A percentile compares a stretch with the other conserved stretches of the same genome.
Conservation (phyloP, 257 asterid species). For the Plantago major region DNA sequence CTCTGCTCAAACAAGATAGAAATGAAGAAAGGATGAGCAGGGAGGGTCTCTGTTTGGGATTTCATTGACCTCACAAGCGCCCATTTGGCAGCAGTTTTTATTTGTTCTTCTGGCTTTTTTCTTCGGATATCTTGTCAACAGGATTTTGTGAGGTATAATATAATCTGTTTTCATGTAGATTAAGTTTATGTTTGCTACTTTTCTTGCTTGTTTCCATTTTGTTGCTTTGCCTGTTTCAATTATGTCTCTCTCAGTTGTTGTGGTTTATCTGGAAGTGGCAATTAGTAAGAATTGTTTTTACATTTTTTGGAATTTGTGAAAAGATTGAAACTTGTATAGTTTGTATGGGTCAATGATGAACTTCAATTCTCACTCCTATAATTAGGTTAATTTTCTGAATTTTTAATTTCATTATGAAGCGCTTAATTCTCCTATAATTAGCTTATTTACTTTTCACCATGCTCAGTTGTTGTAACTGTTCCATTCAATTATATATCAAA, state of each 20-base stretch:
- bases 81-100: constrained; percentile 86
- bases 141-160: constrained; percentile 75
- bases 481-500: constrained; percentile 17
- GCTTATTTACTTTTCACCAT: background rate
- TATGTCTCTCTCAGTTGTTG: constrained; percentile 1
- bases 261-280: background rate
- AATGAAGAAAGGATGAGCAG: constrained; percentile 85
- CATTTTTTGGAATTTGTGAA: constrained; percentile 3
- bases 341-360: constrained; percentile 15
- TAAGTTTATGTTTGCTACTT: background rate
- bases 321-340: constrained; percentile 7
- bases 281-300: constrained; percentile 4
- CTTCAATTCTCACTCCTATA: background rate
- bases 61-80: constrained; percentile 56
- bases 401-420: too few species aligned
- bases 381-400: background rate
- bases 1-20: background rate
- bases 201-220: background rate
- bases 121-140: constrained; percentile 92
- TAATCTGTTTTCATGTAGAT: background rate
- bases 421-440: too few species aligned
- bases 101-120: constrained; percentile 87
- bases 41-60: constrained; percentile 73
- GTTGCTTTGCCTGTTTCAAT: background rate
- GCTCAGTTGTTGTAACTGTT: constrained; percentile 17